Evolutionary conservation across 495 filamentous ascomycete species (phyloP).

Genomic region (Podospora appendiculata): DNA sequence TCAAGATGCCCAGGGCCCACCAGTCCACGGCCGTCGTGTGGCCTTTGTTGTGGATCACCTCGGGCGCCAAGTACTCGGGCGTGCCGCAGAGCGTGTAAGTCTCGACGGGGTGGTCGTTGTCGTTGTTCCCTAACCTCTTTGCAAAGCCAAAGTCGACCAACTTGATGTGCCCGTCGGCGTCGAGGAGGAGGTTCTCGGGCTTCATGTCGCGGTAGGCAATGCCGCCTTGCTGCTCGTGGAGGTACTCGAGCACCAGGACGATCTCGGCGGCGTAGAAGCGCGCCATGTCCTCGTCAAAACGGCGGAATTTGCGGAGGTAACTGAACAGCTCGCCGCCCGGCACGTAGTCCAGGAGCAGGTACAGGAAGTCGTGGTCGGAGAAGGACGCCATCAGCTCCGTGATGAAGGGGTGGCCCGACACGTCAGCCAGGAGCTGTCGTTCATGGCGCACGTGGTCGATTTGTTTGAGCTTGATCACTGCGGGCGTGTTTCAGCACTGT

Average conservation of each 20-base stretch:
- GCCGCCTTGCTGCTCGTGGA: slow-evolving; percentile 75
- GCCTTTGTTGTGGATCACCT: slow-evolving; percentile 92
- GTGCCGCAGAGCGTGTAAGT: slow-evolving; percentile 97
- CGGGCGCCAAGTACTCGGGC: slow-evolving; percentile 92
- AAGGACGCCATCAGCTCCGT: slow-evolving; percentile 87
- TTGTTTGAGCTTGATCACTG: slow-evolving; percentile 94
- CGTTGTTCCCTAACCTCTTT: slow-evolving; percentile 59
- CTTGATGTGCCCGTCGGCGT: slow-evolving; percentile 88
- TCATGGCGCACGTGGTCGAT: slow-evolving; percentile 96
- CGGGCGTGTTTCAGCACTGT: not conserved
- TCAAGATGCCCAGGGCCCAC: slow-evolving; percentile 95
- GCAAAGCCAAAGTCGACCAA: slow-evolving; percentile 99
- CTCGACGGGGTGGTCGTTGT: slow-evolving; percentile 50
- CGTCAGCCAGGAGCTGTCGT: slow-evolving; percentile 75
- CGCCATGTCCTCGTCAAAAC: slow-evolving; percentile 78
- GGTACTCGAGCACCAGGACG: slow-evolving; percentile 80
- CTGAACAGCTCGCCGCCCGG: slow-evolving; percentile 94
- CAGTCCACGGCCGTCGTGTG: slow-evolving; percentile 97
- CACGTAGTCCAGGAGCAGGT: slow-evolving; percentile 88
- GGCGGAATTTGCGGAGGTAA: slow-evolving; percentile 76
- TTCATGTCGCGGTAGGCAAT: slow-evolving; percentile 95
- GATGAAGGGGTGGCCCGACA: slow-evolving; percentile 91
- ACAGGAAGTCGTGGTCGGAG: slow-evolving; percentile 79
- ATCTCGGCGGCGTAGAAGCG: slow-evolving; percentile 97
- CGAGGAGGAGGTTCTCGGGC: slow-evolving; percentile 90